phyloP scores from a whole-genome alignment of 176 grass and related monocot species.

The Musa schizocarpa region DNA sequence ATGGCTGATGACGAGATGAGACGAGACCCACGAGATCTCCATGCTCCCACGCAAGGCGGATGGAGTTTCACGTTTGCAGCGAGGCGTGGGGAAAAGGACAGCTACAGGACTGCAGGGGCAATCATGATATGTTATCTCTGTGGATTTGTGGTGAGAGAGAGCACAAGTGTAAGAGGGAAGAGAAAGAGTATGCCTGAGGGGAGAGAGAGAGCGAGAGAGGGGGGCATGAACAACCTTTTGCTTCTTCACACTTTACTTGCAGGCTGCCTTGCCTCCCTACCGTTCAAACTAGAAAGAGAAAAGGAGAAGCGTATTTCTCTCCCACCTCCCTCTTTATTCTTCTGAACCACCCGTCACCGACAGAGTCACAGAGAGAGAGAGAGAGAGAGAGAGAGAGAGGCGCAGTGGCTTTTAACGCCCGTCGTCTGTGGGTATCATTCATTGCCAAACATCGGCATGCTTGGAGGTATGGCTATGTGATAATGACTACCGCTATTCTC shows the following conservation, averaged over 20 bases:
- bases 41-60: not conserved
- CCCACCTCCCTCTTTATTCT: not conserved
- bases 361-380: not conserved
- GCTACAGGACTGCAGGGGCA: not conserved
- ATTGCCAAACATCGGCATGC: not conserved
- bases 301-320: constrained; percentile 2
- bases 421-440: not conserved
- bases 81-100: not conserved
- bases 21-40: not conserved
- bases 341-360: not conserved
- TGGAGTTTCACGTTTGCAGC: not conserved
- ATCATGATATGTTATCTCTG: not conserved
- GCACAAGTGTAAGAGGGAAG: no score
- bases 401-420: not conserved
- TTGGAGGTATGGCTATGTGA: not conserved
- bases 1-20: not conserved
- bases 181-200: not conserved
- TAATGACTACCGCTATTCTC: not conserved
- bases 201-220: not conserved
- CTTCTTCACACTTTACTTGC: constrained; percentile 29
- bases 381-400: not conserved
- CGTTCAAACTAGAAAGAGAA: not conserved
- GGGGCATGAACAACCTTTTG: constrained; percentile 25
- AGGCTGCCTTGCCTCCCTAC: constrained; percentile 6
- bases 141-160: constrained; percentile 15